A percentile compares a stretch with the other conserved stretches of the same genome.
These are phyloP conservation scores for Cylindrotheca closterium DNA, from an alignment of 108 stramenopile species.

Conservation along the genomic window DNA sequence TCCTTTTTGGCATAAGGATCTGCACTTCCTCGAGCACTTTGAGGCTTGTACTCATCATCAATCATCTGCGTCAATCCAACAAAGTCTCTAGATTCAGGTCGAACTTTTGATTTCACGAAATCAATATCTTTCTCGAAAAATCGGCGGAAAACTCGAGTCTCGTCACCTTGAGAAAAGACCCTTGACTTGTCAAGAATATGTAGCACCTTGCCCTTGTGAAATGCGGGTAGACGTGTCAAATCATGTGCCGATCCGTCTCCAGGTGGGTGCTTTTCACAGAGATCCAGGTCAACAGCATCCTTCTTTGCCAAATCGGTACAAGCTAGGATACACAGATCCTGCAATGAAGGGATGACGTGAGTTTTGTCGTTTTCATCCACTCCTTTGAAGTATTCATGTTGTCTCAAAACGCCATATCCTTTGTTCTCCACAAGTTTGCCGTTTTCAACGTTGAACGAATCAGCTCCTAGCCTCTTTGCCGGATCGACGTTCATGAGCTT, in stretches of 20 bases:
- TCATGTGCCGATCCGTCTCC: slow-evolving; percentile 70
- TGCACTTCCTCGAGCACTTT: slow-evolving; percentile 33
- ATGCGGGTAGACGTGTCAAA: slow-evolving; percentile 48
- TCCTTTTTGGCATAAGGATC: slow-evolving; percentile 45
- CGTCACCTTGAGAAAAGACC: slow-evolving; percentile 48
- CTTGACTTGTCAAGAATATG: slow-evolving; percentile 73
- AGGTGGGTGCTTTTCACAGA: slow-evolving; percentile 73
- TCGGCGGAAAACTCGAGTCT: slow-evolving; percentile 71
- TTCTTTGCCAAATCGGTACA: slow-evolving; percentile 62
- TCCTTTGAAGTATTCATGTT: slow-evolving; percentile 20
- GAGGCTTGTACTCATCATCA: slow-evolving; percentile 73
- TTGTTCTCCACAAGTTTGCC: slow-evolving; percentile 14
- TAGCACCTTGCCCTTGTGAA: slow-evolving; percentile 65
- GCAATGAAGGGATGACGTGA: slow-evolving; percentile 66
- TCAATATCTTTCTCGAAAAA: slow-evolving; percentile 66
- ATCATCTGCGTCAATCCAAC: slow-evolving; percentile 82
- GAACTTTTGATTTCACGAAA: slow-evolving; percentile 47
- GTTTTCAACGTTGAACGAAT: slow-evolving; percentile 45
- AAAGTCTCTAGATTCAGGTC: slow-evolving; percentile 60
- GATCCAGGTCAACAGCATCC: slow-evolving; percentile 58
- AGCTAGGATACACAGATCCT: slow-evolving; percentile 77
- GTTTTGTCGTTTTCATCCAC: slow-evolving; percentile 11
- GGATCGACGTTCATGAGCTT: slow-evolving; percentile 66
- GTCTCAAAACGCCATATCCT: slow-evolving; percentile 31
- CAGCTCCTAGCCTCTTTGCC: slow-evolving; percentile 68